These are phyloP conservation scores for Geranomyces variabilis DNA, from an alignment of 192 early-diverging fungal genomes.

Conservation along the genomic window DNA sequence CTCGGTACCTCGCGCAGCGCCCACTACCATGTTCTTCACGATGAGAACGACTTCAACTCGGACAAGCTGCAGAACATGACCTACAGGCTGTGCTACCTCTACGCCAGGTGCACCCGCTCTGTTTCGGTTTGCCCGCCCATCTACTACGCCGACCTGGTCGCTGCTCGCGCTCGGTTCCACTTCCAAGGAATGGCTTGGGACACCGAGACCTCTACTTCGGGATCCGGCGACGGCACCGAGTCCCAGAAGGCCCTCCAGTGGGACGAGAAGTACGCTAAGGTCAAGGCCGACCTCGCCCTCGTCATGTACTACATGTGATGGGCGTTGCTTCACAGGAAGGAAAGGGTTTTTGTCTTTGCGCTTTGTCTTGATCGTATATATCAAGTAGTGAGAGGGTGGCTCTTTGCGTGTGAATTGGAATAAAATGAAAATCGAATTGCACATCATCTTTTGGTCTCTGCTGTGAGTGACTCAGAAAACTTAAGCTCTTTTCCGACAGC, in stretches of 20 bases:
- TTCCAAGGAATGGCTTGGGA: conserved; percentile 32
- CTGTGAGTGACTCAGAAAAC: too few species aligned
- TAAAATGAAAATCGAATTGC: too few species aligned
- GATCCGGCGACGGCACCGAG: background rate
- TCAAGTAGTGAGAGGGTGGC: too few species aligned
- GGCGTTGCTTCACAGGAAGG: too few species aligned
- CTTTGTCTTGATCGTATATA: too few species aligned
- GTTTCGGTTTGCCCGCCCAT: conserved; percentile 85
- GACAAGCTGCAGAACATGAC: conserved; percentile 84
- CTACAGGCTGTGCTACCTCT: conserved; percentile 83
- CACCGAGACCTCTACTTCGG: background rate
- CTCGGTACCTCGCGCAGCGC: conserved; percentile 88
- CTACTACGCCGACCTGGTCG: conserved; percentile 89
- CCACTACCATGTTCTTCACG: conserved; percentile 85
- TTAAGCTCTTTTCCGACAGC: too few species aligned
- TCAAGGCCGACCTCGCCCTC: conserved; percentile 14
- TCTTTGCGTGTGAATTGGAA: too few species aligned
- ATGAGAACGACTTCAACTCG: conserved; percentile 77
- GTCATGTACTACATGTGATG: conserved; percentile 35
- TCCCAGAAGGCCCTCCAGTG: conserved; percentile 3
- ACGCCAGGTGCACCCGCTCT: conserved; percentile 75
- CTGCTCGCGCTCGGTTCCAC: conserved; percentile 53
- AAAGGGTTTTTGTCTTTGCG: too few species aligned
- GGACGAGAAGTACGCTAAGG: conserved; percentile 28
- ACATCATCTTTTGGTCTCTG: too few species aligned